These are phyloP conservation scores for Mycosarcoma maydis DNA, from an alignment of 1,284 basidiomycete genomes.

Conservation along the genomic window DNA sequence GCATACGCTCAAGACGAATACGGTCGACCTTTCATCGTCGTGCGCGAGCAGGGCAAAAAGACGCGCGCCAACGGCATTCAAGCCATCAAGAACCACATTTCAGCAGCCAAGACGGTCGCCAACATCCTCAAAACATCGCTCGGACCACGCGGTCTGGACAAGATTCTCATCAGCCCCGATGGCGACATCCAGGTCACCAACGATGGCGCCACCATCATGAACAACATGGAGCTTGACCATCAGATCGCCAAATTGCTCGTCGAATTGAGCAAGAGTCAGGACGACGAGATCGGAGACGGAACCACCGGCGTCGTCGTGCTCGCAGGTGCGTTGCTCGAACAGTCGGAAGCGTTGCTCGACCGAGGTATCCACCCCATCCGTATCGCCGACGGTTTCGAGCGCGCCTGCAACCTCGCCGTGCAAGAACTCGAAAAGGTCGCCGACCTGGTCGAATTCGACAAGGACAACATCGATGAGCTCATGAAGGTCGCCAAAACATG, in stretches of 20 bases:
- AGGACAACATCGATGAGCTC: conserved; percentile 78
- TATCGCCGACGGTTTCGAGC: conserved; percentile 97
- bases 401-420: conserved; percentile 88
- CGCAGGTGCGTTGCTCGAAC: conserved; percentile 91
- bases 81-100: conserved; percentile 80
- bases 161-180: conserved; percentile 97
- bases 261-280: conserved; percentile 94
- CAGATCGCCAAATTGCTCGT: conserved; percentile 98
- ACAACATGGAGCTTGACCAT: conserved; percentile 81
- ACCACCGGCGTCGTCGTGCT: conserved; percentile 99
- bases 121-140: conserved; percentile 95
- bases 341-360: conserved; percentile 85
- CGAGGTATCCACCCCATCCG: conserved; percentile 97
- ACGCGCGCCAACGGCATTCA: conserved; percentile 92
- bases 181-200: conserved; percentile 99
- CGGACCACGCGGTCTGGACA: conserved; percentile 95
- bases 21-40: conserved; percentile 95
- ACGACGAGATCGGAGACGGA: conserved; percentile 99
- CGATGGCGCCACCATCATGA: conserved; percentile 79
- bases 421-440: conserved; percentile 89
- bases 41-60: conserved; percentile 93
- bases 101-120: conserved; percentile 88
- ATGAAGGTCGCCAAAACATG: conserved; percentile 91
- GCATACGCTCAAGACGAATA: conserved; percentile 74
- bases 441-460: conserved; percentile 87